phyloP scores from a whole-genome alignment of 148 eudicot species.

The Talinum fruticosum region DNA sequence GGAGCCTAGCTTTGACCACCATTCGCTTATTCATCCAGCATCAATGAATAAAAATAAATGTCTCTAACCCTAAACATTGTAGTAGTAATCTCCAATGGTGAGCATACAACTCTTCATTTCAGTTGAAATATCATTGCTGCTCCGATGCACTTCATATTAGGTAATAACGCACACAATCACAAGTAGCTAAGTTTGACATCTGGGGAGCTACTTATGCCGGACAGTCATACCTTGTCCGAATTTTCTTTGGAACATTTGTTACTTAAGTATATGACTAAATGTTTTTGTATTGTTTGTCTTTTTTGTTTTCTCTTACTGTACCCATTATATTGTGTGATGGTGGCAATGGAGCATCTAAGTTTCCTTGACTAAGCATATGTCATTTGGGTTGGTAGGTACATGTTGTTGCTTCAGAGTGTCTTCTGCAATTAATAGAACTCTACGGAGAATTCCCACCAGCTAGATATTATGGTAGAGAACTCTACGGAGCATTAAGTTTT shows the following conservation, averaged over 20 bases:
- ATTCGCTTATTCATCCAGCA: neutral
- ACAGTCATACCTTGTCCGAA: too few species aligned
- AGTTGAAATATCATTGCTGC: neutral
- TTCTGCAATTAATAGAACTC: slow-evolving; percentile 53
- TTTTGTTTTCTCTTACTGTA: neutral
- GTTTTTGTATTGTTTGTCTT: neutral
- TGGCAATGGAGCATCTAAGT: neutral
- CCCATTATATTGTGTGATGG: neutral
- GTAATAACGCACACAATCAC: too few species aligned
- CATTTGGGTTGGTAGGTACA: slow-evolving; percentile 46
- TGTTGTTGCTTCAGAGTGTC: slow-evolving; percentile 72
- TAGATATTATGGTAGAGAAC: too few species aligned
- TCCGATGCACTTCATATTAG: too few species aligned
- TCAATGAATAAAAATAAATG: neutral
- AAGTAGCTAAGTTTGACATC: neutral
- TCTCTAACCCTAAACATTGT: too few species aligned
- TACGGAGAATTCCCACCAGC: slow-evolving; percentile 32
- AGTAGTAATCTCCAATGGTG: too few species aligned
- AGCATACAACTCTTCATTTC: too few species aligned
- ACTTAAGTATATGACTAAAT: too few species aligned
- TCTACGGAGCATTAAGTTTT: too few species aligned
- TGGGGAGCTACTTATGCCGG: neutral
- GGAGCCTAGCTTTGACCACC: neutral
- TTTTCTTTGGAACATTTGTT: too few species aligned
- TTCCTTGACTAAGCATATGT: neutral